Evolutionary conservation across 306 rosid genomes (phyloP).

Genomic region (Vigna nakashimae): DNA sequence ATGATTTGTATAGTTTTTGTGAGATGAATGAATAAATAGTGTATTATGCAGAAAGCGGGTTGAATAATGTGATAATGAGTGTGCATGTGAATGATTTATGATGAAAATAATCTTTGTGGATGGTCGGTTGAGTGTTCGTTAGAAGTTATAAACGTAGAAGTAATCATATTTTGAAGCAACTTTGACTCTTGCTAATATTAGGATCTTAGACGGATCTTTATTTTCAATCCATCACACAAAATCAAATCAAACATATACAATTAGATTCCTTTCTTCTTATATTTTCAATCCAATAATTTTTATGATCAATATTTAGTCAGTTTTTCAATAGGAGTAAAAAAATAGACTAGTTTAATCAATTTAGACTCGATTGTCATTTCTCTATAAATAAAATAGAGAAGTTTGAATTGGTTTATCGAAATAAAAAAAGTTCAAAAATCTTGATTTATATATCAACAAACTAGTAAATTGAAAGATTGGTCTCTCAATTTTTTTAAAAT

Average conservation of each 20-base stretch:
- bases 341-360: too few species aligned
- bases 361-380: too few species aligned
- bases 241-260: background rate
- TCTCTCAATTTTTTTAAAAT: too few species aligned
- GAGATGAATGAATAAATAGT: too few species aligned
- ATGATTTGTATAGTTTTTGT: too few species aligned
- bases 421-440: too few species aligned
- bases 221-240: background rate
- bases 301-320: background rate
- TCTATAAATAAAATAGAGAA: too few species aligned
- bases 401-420: too few species aligned
- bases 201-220: background rate
- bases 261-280: background rate
- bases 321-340: too few species aligned
- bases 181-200: background rate
- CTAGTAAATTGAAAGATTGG: too few species aligned
- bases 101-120: background rate
- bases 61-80: background rate
- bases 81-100: background rate
- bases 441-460: too few species aligned
- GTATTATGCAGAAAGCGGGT: too few species aligned
- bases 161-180: background rate
- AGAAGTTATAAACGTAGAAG: background rate
- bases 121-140: background rate
- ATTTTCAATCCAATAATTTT: background rate